A percentile compares a stretch with the other conserved stretches of the same genome.
These are phyloP conservation scores for Naganishia randhawae DNA, from an alignment of 768 basidiomycete genomes.

Conservation along the genomic window DNA sequence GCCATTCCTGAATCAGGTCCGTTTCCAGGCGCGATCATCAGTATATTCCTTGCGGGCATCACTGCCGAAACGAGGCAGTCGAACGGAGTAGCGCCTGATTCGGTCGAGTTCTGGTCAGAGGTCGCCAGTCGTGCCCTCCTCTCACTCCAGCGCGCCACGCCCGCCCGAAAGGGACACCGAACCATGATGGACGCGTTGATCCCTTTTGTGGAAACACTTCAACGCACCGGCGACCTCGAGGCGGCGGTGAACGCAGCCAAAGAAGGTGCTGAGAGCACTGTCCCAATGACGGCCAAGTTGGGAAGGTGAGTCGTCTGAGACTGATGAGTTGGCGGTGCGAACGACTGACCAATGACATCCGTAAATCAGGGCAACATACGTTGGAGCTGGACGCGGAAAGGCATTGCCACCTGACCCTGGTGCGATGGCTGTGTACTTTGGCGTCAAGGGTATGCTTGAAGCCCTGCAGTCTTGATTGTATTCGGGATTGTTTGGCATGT, in stretches of 20 bases:
- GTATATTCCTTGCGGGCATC: slow-evolving; percentile 46
- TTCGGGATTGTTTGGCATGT: slow-evolving; percentile 9
- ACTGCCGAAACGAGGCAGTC: slow-evolving; percentile 38
- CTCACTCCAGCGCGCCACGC: slow-evolving; percentile 36
- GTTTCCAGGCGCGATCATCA: slow-evolving; percentile 41
- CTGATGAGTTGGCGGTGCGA: slow-evolving; percentile 6
- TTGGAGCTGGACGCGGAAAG: slow-evolving; percentile 36
- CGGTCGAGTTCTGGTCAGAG: slow-evolving; percentile 18
- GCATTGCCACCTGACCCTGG: slow-evolving; percentile 47
- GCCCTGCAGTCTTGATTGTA: slow-evolving; percentile 23
- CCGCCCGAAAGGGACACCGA: slow-evolving; percentile 45
- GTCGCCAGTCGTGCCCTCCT: slow-evolving; percentile 34
- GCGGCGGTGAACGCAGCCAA: slow-evolving; percentile 37
- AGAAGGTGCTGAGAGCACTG: slow-evolving; percentile 41
- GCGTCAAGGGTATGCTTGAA: slow-evolving; percentile 42
- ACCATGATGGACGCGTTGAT: slow-evolving; percentile 50
- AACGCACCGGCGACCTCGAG: slow-evolving; percentile 33
- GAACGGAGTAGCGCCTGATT: slow-evolving; percentile 16
- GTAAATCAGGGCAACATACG: slow-evolving; percentile 38
- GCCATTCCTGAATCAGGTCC: not conserved
- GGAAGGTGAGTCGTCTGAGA: slow-evolving; percentile 31
- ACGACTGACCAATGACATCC: slow-evolving; percentile 8
- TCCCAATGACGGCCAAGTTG: slow-evolving; percentile 40
- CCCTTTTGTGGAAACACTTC: slow-evolving; percentile 44
- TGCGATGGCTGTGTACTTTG: slow-evolving; percentile 45